Evolutionary conservation across 169 alveolate genomes (phyloP).

Genomic region (Cystoisospora suis): DNA sequence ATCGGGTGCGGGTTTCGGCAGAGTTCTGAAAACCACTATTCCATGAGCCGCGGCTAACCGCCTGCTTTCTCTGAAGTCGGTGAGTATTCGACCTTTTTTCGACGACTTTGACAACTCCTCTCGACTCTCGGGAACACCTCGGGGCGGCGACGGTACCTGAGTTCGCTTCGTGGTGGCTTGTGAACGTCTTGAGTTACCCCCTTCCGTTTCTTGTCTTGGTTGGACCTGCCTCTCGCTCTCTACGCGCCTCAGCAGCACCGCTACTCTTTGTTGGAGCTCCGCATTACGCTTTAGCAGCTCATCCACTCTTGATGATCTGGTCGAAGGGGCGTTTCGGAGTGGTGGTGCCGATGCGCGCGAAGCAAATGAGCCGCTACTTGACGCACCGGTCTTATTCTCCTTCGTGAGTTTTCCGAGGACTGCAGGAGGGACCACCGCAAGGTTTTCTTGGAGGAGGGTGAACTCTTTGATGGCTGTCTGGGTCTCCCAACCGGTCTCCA

Average conservation of each 20-base stretch:
- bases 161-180: too few relatives aligned
- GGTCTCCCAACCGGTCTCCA: background rate
- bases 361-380: background rate
- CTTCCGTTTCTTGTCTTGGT: too few relatives aligned
- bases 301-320: background rate
- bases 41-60: slow-evolving; percentile 5
- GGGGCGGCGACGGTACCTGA: too few relatives aligned
- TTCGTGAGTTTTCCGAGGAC: background rate
- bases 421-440: background rate
- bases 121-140: too few relatives aligned
- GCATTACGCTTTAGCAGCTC: background rate
- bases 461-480: background rate
- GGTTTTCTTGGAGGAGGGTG: background rate
- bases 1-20: background rate
- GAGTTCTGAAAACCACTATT: background rate
- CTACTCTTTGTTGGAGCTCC: background rate
- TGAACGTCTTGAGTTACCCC: too few relatives aligned
- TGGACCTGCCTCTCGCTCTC: background rate
- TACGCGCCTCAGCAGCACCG: background rate
- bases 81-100: background rate
- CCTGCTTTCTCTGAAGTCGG: background rate
- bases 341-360: background rate
- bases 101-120: too few relatives aligned
- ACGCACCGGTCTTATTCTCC: background rate
- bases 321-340: background rate